Evolutionary conservation across 371 early-diverging fungal genomes (phyloP).

Genomic region (Mortierella polycephala): DNA sequence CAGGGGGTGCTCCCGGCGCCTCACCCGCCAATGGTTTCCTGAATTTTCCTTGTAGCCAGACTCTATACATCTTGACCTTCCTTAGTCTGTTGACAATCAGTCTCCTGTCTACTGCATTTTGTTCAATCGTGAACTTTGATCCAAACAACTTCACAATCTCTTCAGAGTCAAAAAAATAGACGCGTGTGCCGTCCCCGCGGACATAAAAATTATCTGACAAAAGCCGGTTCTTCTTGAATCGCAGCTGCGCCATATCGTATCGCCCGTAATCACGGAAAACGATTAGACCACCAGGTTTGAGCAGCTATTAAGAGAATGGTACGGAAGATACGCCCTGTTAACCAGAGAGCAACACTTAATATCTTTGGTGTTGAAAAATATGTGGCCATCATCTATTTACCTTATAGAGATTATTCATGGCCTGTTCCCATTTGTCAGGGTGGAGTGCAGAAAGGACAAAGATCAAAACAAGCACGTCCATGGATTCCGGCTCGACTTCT

Average conservation of each 20-base stretch:
- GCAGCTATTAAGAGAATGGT: constrained; percentile 45
- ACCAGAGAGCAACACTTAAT: no score
- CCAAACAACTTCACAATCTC: constrained; percentile 69
- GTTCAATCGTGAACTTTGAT: constrained; percentile 73
- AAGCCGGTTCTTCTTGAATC: constrained; percentile 81
- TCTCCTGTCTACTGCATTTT: constrained; percentile 93
- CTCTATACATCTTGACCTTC: constrained; percentile 97
- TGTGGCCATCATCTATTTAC: constrained; percentile 69
- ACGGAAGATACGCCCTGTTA: no score
- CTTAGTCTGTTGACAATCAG: constrained; percentile 93
- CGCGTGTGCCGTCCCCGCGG: constrained; percentile 87
- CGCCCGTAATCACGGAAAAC: constrained; percentile 92
- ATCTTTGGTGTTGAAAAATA: constrained; percentile 69
- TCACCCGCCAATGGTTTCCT: constrained; percentile 66
- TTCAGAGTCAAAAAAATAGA: constrained; percentile 72
- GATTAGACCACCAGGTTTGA: constrained; percentile 81
- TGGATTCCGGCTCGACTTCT: constrained; percentile 69
- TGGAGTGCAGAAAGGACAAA: constrained; percentile 90
- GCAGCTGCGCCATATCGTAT: constrained; percentile 90
- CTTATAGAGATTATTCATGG: constrained; percentile 75
- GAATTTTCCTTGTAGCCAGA: constrained; percentile 98
- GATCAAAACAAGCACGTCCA: constrained; percentile 83
- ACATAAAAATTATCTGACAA: constrained; percentile 87
- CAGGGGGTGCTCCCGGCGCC: constrained; percentile 35
- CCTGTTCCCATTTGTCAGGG: constrained; percentile 80